A percentile compares a stretch with the other conserved stretches of the same genome.
Conservation (phyloP, 2,329 filamentous ascomycete species). For the Xylaria sp. region DNA sequence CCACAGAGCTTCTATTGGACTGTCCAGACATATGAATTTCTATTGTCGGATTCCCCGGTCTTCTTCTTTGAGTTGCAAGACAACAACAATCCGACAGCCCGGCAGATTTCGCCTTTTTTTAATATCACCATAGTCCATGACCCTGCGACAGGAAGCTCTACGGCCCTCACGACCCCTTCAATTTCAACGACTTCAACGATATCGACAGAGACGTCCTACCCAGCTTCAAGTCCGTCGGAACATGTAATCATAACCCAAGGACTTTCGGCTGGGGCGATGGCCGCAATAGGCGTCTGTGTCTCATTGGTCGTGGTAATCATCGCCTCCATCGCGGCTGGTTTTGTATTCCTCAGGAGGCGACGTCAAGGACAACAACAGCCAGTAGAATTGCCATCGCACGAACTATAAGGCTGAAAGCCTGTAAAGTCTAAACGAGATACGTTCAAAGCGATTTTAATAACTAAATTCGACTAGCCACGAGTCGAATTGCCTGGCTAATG, state of each 20-base stretch:
- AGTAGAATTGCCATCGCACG: background rate
- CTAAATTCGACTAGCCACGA: background rate
- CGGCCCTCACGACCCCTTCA: background rate
- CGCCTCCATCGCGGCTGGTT: background rate
- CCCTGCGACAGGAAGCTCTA: background rate
- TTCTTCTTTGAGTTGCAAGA: constrained; percentile 31
- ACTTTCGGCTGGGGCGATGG: constrained; percentile 7
- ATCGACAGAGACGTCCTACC: background rate
- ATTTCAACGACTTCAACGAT: background rate
- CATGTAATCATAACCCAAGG: background rate
- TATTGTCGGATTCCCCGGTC: constrained; percentile 17
- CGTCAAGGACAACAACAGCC: background rate
- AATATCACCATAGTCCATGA: constrained; percentile 20
- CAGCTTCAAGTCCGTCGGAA: background rate
- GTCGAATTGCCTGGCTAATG: background rate
- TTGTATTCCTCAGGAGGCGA: background rate
- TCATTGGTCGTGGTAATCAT: constrained; percentile 1
- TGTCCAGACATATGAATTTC: constrained; percentile 31
- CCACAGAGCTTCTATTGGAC: constrained; percentile 30
- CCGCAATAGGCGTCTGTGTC: constrained; percentile 23
- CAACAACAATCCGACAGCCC: background rate
- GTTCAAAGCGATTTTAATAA: background rate
- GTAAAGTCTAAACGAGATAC: background rate
- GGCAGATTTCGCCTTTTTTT: constrained; percentile 20
- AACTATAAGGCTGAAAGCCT: background rate